A percentile compares a stretch with the other conserved stretches of the same genome.
Conservation (phyloP, 2,329 filamentous ascomycete species). For the Aspergillus latus region DNA sequence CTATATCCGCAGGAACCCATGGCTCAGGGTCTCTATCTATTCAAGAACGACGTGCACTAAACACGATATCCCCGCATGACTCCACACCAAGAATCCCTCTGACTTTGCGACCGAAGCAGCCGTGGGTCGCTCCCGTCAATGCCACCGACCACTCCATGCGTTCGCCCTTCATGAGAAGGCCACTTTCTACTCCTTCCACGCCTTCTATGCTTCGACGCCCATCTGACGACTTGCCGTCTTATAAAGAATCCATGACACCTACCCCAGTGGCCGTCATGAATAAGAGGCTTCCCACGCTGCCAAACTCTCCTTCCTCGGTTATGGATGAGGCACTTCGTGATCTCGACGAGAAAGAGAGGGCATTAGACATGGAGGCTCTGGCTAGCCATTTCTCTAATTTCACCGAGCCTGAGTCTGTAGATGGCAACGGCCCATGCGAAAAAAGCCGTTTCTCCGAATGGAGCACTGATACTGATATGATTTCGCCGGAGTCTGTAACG, state of each 20-base stretch:
- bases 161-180: constrained; percentile 8
- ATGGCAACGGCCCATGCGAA: constrained; percentile 30
- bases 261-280: constrained; percentile 31
- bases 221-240: constrained; percentile 12
- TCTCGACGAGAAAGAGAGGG: constrained; percentile 34
- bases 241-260: constrained; percentile 26
- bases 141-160: constrained; percentile 17
- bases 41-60: constrained; percentile 39
- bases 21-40: constrained; percentile 30
- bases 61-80: constrained; percentile 28
- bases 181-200: constrained; percentile 23
- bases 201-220: constrained; percentile 25
- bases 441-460: constrained; percentile 44
- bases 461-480: constrained; percentile 39
- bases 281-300: constrained; percentile 47
- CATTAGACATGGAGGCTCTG: constrained; percentile 33
- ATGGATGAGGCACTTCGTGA: constrained; percentile 42
- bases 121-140: constrained; percentile 3
- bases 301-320: constrained; percentile 48
- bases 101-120: constrained; percentile 28
- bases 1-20: constrained; percentile 13
- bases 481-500: constrained; percentile 38
- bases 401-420: constrained; percentile 34
- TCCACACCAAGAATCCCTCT: constrained; percentile 30
- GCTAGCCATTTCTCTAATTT: constrained; percentile 47